Evolutionary conservation across 1,139 yeast species (phyloP).

Genomic region (Geotrichum bryndzae): DNA sequence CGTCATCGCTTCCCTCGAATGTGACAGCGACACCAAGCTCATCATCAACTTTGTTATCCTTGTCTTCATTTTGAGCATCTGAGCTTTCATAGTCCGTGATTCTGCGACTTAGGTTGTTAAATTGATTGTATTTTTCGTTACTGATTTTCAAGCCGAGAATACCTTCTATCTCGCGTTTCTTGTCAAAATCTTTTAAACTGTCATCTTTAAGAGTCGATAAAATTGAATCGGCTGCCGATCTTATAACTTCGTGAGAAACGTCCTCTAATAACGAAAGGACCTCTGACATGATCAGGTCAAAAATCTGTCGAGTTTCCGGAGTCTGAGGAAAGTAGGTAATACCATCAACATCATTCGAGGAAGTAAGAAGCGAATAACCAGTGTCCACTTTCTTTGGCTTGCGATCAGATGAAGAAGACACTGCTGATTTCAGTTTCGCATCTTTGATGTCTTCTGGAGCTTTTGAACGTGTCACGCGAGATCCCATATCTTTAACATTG

Average conservation of each 20-base stretch:
- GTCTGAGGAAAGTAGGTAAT: conserved; percentile 50
- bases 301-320: conserved; percentile 40
- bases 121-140: conserved; percentile 47
- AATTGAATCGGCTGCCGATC: conserved; percentile 59
- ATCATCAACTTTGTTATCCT: conserved; percentile 28
- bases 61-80: conserved; percentile 32
- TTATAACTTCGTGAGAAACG: conserved; percentile 49
- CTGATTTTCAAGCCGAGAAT: conserved; percentile 44
- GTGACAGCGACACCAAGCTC: conserved; percentile 45
- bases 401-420: conserved; percentile 1
- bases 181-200: conserved; percentile 38
- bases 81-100: conserved; percentile 51
- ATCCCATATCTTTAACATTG: conserved; percentile 64
- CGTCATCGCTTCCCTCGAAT: conserved; percentile 42
- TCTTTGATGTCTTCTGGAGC: conserved; percentile 18
- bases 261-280: conserved; percentile 49
- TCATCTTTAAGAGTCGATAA: conserved; percentile 55
- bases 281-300: conserved; percentile 47
- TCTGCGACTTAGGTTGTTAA: conserved; percentile 46
- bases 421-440: conserved; percentile 11
- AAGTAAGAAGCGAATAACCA: not conserved
- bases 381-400: conserved; percentile 3
- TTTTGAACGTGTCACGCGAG: conserved; percentile 36
- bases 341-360: conserved; percentile 31
- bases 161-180: conserved; percentile 40